phyloP scores from a whole-genome alignment of 345 rosid genomes.

The Turritis glabra region DNA sequence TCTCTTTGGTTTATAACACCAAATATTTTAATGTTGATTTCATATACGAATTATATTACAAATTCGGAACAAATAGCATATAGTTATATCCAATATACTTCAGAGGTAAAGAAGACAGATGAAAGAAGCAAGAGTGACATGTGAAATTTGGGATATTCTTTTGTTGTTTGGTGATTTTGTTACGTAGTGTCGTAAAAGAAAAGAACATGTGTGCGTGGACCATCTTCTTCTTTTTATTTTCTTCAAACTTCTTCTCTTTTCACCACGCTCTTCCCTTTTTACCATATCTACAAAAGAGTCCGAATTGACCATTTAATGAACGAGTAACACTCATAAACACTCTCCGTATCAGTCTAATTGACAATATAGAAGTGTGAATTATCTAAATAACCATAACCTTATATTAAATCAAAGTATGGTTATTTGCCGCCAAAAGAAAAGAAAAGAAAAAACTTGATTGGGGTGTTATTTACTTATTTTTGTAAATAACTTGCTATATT shows the following conservation, averaged over 20 bases:
- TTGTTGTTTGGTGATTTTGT: slow-evolving; percentile 15
- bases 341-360: neutral
- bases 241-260: neutral
- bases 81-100: neutral
- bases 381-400: neutral
- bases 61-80: neutral
- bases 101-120: neutral
- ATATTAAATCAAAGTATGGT: neutral
- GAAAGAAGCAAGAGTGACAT: slow-evolving; percentile 31
- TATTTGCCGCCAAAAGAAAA: no score
- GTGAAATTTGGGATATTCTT: slow-evolving; percentile 8
- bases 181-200: slow-evolving; percentile 7
- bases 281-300: neutral
- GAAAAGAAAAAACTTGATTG: neutral
- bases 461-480: neutral
- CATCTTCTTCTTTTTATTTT: slow-evolving; percentile 6
- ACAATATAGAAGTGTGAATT: neutral
- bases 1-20: no score
- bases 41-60: neutral
- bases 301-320: neutral
- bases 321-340: neutral
- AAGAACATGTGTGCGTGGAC: slow-evolving; percentile 28
- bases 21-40: neutral
- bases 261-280: neutral
- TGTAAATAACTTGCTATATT: neutral